Evolutionary conservation across 2,329 filamentous ascomycete species (phyloP), one percentile per base, ranked within the genome.

Genomic region (Ophiostoma fasciatum): DNA sequence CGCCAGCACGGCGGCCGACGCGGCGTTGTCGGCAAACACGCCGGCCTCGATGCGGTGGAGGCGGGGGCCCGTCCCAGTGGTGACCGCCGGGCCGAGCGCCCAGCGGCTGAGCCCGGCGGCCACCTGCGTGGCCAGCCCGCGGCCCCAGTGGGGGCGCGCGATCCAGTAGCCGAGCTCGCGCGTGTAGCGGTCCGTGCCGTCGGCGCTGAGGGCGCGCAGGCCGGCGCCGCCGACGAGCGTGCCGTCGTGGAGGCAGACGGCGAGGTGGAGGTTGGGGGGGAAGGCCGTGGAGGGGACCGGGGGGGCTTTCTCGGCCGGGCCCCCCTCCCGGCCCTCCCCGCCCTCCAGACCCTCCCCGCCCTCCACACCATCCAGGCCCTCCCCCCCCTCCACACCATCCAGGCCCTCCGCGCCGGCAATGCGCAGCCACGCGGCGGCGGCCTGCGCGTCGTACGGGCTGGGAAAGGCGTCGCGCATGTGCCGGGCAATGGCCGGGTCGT

Each of bases 121-220:
- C 12, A 57, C 62, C 42, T 60, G 62, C 1, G 54, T 59, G 37
- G 53, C 57, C 38, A 64, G 56, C 1, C 67, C 66, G 21, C 53
- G 54, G 1, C 65, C 62, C 66, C 65, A 66, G 32, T 54, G 49
- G 10, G 49, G 44, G 26, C 50, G 52, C 1, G 53, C 58, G 18
- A 65, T 27, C 57, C 60, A 68, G 51, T 70, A 71, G 5, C 66
- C 67, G 1, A 71, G 7, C 50, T 69, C 63, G 47, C 57, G 56
- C 4, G 57, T 62, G 32, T 56, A 53, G 43, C 54, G 56, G 39
- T 64, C 53, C 3, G 40, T 44, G 21, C 29, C 32, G 44, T 61
- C 51, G 36, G 64, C 59, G 12, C 43, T 42, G 10, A 48, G 38
- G 4, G 51, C 42, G 28, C 50, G 51, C 28, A 66, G 45, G 26